Percentiles rank a stretch among this genome's conserved stretches.
Conservation (phyloP, 2,329 filamentous ascomycete species). For the Spiromastix sp. region DNA sequence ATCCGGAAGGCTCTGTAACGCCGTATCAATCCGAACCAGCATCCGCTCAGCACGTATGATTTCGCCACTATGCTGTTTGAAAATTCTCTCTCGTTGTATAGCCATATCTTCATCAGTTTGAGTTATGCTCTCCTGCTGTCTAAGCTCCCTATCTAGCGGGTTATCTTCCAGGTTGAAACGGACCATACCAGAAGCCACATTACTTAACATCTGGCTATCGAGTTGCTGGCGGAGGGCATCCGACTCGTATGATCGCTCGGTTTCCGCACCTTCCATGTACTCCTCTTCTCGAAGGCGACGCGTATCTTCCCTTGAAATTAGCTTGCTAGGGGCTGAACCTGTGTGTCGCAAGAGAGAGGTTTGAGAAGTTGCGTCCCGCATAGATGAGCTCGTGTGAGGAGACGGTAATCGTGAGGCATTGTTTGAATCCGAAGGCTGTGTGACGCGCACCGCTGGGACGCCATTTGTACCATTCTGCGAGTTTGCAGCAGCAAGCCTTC, state of each 20-base stretch:
- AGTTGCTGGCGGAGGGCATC: neutral
- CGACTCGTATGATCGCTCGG: too few species aligned
- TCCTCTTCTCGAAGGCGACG: conserved; percentile 17
- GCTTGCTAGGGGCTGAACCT: conserved; percentile 14
- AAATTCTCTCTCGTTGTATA: conserved; percentile 10
- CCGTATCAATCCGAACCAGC: conserved; percentile 52
- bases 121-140: conserved; percentile 28
- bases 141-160: conserved; percentile 29
- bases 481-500: too few species aligned
- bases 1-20: conserved; percentile 41
- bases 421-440: too few species aligned
- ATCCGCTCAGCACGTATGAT: conserved; percentile 60
- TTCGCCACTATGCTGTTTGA: conserved; percentile 34
- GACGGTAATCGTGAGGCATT: neutral
- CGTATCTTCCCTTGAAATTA: conserved; percentile 11
- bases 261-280: too few species aligned
- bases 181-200: conserved; percentile 25
- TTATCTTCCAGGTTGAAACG: conserved; percentile 37
- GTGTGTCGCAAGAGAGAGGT: conserved; percentile 21
- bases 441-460: too few species aligned
- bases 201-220: conserved; percentile 13
- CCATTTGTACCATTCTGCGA: too few species aligned
- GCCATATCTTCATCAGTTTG: conserved; percentile 9
- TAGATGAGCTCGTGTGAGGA: neutral
- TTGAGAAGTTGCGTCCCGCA: neutral